Evolutionary conservation across 257 asterid genomes (phyloP).

Genomic region (Primulina tabacum): DNA sequence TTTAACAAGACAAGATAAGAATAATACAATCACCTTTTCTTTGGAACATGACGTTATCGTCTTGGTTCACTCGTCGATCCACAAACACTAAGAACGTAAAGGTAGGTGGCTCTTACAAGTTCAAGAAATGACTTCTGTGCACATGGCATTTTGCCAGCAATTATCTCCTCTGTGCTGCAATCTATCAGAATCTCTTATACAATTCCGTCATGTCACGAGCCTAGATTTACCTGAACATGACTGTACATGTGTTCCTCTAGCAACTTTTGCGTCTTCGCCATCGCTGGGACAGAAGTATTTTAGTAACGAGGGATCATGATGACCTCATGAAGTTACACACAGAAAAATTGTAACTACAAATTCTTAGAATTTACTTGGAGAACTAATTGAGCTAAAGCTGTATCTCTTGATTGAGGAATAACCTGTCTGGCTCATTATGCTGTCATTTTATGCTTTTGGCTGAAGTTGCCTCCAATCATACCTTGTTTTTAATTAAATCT

Average conservation of each 20-base stretch:
- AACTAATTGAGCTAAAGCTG: background rate
- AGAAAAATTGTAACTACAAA: background rate
- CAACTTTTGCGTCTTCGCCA: background rate
- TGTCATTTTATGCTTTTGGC: conserved; percentile 18
- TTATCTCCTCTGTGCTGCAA: too few relatives aligned
- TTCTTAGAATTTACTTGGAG: background rate
- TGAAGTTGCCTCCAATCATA: conserved; percentile 13
- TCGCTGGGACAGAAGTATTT: background rate
- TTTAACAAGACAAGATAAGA: background rate
- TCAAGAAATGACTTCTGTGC: too few relatives aligned
- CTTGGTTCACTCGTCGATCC: too few relatives aligned
- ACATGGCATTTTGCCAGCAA: too few relatives aligned
- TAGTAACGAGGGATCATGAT: background rate
- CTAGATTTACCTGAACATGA: background rate
- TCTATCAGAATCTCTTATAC: background rate
- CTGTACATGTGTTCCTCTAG: background rate
- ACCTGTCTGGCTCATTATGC: background rate
- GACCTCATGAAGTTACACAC: background rate
- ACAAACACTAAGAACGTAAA: too few relatives aligned
- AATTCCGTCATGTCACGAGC: background rate
- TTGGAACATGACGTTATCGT: too few relatives aligned
- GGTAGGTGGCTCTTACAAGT: too few relatives aligned
- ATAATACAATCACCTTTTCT: too few relatives aligned
- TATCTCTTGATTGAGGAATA: background rate
- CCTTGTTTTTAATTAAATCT: conserved; percentile 21